Evolutionary conservation across 2,329 filamentous ascomycete species (phyloP).

Genomic region (Ophiocordyceps robertsii): DNA sequence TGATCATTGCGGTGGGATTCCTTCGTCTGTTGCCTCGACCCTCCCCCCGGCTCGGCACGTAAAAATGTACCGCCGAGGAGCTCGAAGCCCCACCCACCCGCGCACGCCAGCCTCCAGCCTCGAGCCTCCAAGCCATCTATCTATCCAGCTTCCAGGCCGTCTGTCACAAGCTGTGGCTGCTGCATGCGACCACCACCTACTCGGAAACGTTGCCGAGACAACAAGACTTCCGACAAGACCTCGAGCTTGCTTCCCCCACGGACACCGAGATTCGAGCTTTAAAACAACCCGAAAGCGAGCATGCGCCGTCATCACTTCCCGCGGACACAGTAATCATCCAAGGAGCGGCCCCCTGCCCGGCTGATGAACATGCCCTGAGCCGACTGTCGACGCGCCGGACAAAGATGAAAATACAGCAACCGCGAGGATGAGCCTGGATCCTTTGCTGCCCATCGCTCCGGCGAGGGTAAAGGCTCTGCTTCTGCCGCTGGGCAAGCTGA

Average conservation of each 20-base stretch:
- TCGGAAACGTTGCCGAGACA: background rate
- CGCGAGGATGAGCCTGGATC: slow-evolving; percentile 73
- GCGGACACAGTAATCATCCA: background rate
- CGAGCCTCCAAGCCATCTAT: background rate
- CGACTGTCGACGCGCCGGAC: slow-evolving; percentile 5
- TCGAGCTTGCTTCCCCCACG: background rate
- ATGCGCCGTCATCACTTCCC: background rate
- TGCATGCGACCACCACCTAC: background rate
- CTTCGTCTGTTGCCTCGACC: too few relatives aligned
- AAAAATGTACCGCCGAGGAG: slow-evolving; percentile 4
- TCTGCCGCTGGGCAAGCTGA: slow-evolving; percentile 77
- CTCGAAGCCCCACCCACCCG: background rate
- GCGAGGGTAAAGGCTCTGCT: slow-evolving; percentile 82
- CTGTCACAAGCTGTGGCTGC: background rate
- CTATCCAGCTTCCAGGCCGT: background rate
- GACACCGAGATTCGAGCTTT: background rate
- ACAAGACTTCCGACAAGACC: background rate
- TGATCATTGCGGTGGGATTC: too few relatives aligned
- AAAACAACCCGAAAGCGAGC: background rate
- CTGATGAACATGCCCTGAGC: background rate
- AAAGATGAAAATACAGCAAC: slow-evolving; percentile 22
- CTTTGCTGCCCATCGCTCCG: slow-evolving; percentile 79
- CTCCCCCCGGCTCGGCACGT: slow-evolving; percentile 1
- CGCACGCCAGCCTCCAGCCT: background rate
- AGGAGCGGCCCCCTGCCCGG: too few relatives aligned